Evolutionary conservation across 495 filamentous ascomycete genomes (phyloP), one percentile per base, ranked within the genome.

Genomic region (Lasiosphaeris hirsuta): DNA sequence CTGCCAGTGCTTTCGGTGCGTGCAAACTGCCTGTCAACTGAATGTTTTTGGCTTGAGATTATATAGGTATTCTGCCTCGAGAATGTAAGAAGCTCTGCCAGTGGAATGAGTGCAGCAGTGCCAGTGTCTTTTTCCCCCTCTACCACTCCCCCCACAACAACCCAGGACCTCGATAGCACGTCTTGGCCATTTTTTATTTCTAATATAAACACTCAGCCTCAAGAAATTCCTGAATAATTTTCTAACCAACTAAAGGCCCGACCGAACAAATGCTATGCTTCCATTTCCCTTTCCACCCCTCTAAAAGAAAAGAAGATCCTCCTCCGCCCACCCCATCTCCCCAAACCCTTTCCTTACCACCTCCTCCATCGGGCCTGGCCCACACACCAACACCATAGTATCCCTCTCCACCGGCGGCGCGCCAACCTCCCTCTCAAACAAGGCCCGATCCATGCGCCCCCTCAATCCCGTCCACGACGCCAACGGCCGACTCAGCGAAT

Each of bases 231-330:
- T 17, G 14, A 23, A 46, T 17, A 15, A 3, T 10, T 46, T 19
- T n/a, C n/a, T n/a, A n/a, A n/a, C 11, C 3, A 23, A 15, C 17
- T 14, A 1, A 11, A 15, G 30, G 9, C n/a, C n/a, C n/a, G n/a
- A n/a, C n/a, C n/a, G n/a, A n/a, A n/a, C n/a, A 7, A 23, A 17
- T 23, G 11, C 13, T 3, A 7, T 23, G 9, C 13, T 23, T 23
- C 15, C 40, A 11, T 9, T 17, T 19, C 39, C 35, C 10, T 11
- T 7, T 39, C n/a, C 9, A n/a, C 13, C 38, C 51, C 30, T 34
- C 15, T 50, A 97, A 69, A 96, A 97, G 72, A 96, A 92, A 58
- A 95, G 69, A 46, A 97, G 68, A 73, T 96, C 84, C n/a, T 83
- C 78, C 63, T 92, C 87, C 39, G 66, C 69, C 90, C 92, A 96